Percentiles rank a stretch among this genome's conserved stretches.
phyloP scores from a whole-genome alignment of 1,139 yeast species.

The Blastobotrys niveus region DNA sequence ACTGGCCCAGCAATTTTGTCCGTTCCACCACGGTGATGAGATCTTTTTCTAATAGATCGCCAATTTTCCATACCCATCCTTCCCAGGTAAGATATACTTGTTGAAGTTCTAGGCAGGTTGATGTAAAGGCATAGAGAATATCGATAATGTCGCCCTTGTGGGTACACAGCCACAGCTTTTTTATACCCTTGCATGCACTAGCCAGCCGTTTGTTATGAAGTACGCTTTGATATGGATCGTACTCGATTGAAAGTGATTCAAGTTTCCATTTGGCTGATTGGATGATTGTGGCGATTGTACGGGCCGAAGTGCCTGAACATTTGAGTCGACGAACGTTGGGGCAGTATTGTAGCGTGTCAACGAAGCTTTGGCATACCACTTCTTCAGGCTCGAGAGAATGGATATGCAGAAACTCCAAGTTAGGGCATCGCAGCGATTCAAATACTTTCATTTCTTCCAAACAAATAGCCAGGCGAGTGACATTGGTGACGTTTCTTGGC shows the following conservation, averaged over 20 bases:
- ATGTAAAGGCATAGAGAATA: slow-evolving; percentile 9
- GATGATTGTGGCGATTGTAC: slow-evolving; percentile 9
- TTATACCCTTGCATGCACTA: slow-evolving; percentile 3
- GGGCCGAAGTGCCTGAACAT: slow-evolving; percentile 12
- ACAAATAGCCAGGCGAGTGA: slow-evolving; percentile 13
- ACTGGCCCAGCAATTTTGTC: slow-evolving; percentile 9
- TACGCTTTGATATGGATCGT: slow-evolving; percentile 10
- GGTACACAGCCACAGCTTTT: slow-evolving; percentile 12
- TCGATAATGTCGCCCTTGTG: slow-evolving; percentile 11
- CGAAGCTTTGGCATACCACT: slow-evolving; percentile 4
- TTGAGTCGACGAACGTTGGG: slow-evolving; percentile 14
- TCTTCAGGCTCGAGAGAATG: slow-evolving; percentile 13
- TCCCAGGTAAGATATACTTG: slow-evolving; percentile 13
- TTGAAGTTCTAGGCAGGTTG: slow-evolving; percentile 6
- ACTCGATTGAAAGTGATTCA: slow-evolving; percentile 11
- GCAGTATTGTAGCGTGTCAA: slow-evolving; percentile 7
- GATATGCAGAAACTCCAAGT: slow-evolving; percentile 12
- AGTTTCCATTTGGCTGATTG: slow-evolving; percentile 11
- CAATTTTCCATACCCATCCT: slow-evolving; percentile 16
- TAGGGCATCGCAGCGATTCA: slow-evolving; percentile 13
- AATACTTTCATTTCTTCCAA: slow-evolving; percentile 14
- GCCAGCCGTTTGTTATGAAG: slow-evolving; percentile 5
- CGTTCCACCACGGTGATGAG: slow-evolving; percentile 6
- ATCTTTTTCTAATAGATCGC: slow-evolving; percentile 7
- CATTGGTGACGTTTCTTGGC: slow-evolving; percentile 6